phyloP scores from a whole-genome alignment of 345 rosid genomes.

The Cardamine occulta region DNA sequence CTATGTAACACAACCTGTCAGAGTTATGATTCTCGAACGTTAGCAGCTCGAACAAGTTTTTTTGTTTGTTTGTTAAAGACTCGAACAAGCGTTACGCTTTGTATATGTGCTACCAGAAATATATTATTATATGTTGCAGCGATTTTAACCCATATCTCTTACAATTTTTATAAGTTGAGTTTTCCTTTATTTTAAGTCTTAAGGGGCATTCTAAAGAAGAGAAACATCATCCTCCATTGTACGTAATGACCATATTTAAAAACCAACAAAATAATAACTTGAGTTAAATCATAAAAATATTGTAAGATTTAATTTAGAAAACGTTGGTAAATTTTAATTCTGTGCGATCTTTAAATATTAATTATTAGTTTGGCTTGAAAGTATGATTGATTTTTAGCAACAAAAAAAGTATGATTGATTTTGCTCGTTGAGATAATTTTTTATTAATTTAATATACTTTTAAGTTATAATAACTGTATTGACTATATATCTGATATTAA shows the following conservation, averaged over 20 bases:
- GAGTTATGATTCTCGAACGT: background rate
- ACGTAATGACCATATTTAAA: background rate
- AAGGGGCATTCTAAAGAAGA: slow-evolving; percentile 4
- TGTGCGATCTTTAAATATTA: background rate
- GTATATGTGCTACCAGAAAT: background rate
- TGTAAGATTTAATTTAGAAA: background rate
- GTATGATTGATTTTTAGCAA: background rate
- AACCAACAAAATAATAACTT: background rate
- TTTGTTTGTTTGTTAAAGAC: background rate
- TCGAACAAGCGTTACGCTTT: background rate
- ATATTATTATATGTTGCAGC: background rate
- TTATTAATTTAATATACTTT: background rate
- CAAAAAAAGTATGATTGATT: background rate
- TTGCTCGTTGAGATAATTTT: background rate
- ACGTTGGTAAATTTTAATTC: background rate
- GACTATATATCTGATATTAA: background rate
- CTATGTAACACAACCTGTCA: background rate
- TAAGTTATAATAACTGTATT: background rate
- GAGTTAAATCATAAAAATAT: background rate
- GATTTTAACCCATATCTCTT: too few species aligned
- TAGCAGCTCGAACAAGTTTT: background rate
- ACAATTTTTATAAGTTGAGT: background rate
- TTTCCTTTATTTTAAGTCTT: background rate
- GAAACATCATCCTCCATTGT: background rate
- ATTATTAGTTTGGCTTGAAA: background rate